These are phyloP conservation scores for Candolleomyces eurysporus DNA, from an alignment of 768 basidiomycete genomes.

Conservation along the genomic window DNA sequence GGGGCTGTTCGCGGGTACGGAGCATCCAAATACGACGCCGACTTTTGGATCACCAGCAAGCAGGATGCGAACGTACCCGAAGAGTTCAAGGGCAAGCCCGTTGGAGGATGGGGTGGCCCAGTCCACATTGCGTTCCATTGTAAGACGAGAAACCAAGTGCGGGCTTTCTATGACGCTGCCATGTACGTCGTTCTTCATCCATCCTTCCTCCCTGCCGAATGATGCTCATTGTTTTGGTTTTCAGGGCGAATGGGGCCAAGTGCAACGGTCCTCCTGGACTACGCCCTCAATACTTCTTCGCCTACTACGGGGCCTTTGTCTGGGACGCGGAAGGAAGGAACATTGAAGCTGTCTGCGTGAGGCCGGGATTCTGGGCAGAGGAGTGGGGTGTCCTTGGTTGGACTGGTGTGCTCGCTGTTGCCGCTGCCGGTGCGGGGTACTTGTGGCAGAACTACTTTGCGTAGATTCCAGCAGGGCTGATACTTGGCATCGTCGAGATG, in stretches of 20 bases:
- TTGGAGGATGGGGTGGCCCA: conserved; percentile 8
- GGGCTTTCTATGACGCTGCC: conserved; percentile 24
- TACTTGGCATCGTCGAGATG: background rate
- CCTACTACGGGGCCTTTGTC: conserved; percentile 26
- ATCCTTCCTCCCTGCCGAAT: background rate
- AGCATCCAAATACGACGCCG: conserved; percentile 5
- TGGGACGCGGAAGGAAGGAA: conserved; percentile 25
- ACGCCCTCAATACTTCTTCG: conserved; percentile 20
- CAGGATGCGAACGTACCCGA: background rate
- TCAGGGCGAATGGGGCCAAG: conserved; percentile 21
- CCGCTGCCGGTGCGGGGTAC: background rate
- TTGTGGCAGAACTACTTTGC: background rate
- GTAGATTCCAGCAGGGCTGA: background rate
- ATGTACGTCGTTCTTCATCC: conserved; percentile 14
- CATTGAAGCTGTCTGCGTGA: conserved; percentile 24
- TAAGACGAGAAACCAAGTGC: conserved; percentile 19
- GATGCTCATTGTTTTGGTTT: background rate
- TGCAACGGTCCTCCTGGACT: conserved; percentile 25
- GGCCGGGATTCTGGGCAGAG: conserved; percentile 17
- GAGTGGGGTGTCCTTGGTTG: conserved; percentile 10
- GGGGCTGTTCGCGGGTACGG: conserved; percentile 8
- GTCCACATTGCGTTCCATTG: conserved; percentile 24
- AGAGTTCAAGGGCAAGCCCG: background rate
- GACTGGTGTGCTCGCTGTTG: background rate
- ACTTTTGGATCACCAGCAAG: conserved; percentile 21